These are phyloP conservation scores for Hibiscus trionum DNA, from an alignment of 345 rosid species.

Conservation along the genomic window DNA sequence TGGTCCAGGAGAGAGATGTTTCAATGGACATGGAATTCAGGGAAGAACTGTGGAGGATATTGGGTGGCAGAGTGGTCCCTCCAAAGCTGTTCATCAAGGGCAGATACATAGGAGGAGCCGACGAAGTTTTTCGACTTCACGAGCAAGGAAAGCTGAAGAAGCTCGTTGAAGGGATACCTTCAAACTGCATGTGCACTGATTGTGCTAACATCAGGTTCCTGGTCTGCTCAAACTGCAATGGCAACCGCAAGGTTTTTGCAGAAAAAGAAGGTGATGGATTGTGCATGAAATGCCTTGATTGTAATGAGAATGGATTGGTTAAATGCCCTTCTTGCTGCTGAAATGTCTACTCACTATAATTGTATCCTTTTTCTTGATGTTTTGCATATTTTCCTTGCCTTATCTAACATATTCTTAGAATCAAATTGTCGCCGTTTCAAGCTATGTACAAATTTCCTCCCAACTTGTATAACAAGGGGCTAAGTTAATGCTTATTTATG, in stretches of 20 bases:
- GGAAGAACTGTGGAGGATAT: conserved; percentile 69
- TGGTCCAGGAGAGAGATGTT: conserved; percentile 60
- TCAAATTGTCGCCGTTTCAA: neutral
- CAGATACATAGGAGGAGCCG: conserved; percentile 84
- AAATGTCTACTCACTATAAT: neutral
- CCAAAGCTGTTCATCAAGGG: conserved; percentile 78
- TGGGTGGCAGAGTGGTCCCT: conserved; percentile 47
- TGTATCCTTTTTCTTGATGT: neutral
- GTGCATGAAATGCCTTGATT: conserved; percentile 47
- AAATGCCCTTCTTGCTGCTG: conserved; percentile 53
- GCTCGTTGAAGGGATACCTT: conserved; percentile 49
- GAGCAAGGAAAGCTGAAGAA: conserved; percentile 79
- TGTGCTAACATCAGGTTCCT: conserved; percentile 55
- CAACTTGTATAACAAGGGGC: neutral
- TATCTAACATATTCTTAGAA: neutral
- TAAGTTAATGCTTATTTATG: neutral
- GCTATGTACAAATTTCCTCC: neutral
- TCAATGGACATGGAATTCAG: conserved; percentile 64
- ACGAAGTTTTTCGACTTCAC: conserved; percentile 57
- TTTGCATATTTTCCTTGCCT: neutral
- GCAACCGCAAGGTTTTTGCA: conserved; percentile 46
- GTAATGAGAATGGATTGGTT: conserved; percentile 82
- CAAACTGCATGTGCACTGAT: conserved; percentile 24
- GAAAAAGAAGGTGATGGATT: conserved; percentile 20
- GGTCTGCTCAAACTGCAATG: conserved; percentile 68